Evolutionary conservation across 1,284 basidiomycete genomes (phyloP).

Genomic region (Rhodotorula sp.): DNA sequence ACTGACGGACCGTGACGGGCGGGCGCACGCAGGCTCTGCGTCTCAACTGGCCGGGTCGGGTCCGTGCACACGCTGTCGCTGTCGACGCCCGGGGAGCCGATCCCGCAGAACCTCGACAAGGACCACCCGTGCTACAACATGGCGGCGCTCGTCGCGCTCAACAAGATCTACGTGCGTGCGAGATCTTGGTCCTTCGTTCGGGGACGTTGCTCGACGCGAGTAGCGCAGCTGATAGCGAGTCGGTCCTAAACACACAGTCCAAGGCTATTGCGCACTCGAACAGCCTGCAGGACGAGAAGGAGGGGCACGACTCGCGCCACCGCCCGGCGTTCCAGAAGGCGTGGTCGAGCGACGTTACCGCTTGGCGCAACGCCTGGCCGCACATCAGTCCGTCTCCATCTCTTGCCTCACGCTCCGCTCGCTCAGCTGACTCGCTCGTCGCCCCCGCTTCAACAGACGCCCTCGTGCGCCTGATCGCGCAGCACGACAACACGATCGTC

Average conservation of each 20-base stretch:
- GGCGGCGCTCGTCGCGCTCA: constrained; percentile 26
- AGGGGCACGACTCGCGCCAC: constrained; percentile 8
- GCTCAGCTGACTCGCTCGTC: neutral
- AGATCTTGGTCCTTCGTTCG: neutral
- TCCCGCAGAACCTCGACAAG: constrained; percentile 2
- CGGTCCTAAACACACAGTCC: neutral
- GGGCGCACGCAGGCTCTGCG: constrained; percentile 18
- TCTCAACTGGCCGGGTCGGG: constrained; percentile 32
- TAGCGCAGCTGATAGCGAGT: too few relatives aligned
- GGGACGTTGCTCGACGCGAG: neutral
- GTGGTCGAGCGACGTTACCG: constrained; percentile 20
- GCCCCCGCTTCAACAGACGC: neutral
- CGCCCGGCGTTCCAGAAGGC: constrained; percentile 22
- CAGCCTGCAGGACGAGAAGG: constrained; percentile 14
- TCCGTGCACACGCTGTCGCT: constrained; percentile 19
- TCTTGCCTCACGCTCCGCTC: neutral
- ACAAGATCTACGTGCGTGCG: constrained; percentile 25
- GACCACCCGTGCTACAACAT: constrained; percentile 23
- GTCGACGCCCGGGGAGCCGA: constrained; percentile 9
- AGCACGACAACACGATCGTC: constrained; percentile 31
- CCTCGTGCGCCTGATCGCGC: constrained; percentile 25
- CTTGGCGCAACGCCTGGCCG: constrained; percentile 22
- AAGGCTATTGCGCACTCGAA: constrained; percentile 28
- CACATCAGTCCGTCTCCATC: constrained; percentile 12
- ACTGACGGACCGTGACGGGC: too few relatives aligned